Conservation (phyloP, 805 yeast species). For the Komagataella kurtzmanii region DNA sequence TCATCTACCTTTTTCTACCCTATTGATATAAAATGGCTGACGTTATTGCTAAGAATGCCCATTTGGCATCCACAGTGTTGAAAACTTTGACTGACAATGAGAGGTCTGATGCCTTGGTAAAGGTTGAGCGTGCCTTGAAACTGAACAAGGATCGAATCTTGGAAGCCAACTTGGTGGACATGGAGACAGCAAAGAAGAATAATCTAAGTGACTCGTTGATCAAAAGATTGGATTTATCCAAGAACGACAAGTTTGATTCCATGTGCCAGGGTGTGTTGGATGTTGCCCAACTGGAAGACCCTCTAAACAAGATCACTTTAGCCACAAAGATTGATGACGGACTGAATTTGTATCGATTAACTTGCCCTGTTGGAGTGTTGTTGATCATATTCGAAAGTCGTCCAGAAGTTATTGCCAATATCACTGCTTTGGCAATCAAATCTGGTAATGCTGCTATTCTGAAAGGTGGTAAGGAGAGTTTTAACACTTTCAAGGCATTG, state of each 20-base stretch:
- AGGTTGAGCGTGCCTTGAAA: conserved; percentile 58
- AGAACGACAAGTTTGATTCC: conserved; percentile 75
- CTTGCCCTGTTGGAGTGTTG: conserved; percentile 91
- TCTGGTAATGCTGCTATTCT: conserved; percentile 94
- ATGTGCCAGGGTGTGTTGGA: conserved; percentile 94
- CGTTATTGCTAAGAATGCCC: conserved; percentile 69
- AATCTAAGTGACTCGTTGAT: conserved; percentile 58
- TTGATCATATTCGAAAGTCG: conserved; percentile 90
- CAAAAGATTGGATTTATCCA: conserved; percentile 73
- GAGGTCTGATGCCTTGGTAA: conserved; percentile 58
- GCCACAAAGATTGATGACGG: conserved; percentile 83
- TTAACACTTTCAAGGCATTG: conserved; percentile 73
- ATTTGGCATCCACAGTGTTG: conserved; percentile 67
- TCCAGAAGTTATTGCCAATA: conserved; percentile 97
- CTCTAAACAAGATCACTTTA: conserved; percentile 79
- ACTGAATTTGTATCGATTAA: conserved; percentile 66
- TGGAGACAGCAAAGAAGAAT: conserved; percentile 51
- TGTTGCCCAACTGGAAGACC: conserved; percentile 82
- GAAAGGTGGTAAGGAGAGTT: conserved; percentile 94
- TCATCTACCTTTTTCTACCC: background rate
- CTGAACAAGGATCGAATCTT: conserved; percentile 48
- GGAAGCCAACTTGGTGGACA: conserved; percentile 61
- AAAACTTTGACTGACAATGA: conserved; percentile 66
- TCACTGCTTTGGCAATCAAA: conserved; percentile 88
- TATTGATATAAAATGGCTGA: conserved; percentile 36